These are phyloP conservation scores for Suillus subalutaceus DNA, from an alignment of 768 basidiomycete genomes.

Conservation along the genomic window DNA sequence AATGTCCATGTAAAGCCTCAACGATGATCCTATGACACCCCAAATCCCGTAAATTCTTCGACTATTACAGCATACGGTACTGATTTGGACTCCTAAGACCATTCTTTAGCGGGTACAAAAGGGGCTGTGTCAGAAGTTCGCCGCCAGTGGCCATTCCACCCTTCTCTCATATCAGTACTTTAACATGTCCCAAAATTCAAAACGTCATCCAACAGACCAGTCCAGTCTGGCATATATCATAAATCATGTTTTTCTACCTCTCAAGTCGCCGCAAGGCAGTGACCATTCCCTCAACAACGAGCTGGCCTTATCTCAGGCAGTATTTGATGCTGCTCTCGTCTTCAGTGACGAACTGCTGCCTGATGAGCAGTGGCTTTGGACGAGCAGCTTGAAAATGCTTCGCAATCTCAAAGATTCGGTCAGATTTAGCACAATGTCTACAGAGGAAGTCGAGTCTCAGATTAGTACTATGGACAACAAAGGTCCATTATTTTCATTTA, in stretches of 20 bases:
- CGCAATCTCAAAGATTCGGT: slow-evolving; percentile 20
- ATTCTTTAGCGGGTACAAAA: too few species aligned
- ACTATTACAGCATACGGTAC: background rate
- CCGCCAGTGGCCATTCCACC: too few species aligned
- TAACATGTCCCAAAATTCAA: background rate
- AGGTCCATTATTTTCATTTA: slow-evolving; percentile 9
- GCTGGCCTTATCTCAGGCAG: slow-evolving; percentile 24
- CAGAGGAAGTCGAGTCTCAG: slow-evolving; percentile 18
- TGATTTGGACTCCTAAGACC: background rate
- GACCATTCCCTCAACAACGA: slow-evolving; percentile 34
- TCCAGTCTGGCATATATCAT: slow-evolving; percentile 33
- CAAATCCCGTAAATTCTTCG: background rate
- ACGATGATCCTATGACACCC: background rate
- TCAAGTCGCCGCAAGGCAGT: slow-evolving; percentile 40
- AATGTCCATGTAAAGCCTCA: background rate
- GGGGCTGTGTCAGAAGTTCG: too few species aligned
- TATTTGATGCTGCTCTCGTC: slow-evolving; percentile 20
- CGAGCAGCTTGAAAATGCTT: slow-evolving; percentile 34
- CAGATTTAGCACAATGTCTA: slow-evolving; percentile 12
- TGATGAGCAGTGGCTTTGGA: slow-evolving; percentile 30
- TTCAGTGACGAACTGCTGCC: slow-evolving; percentile 20
- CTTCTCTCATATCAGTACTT: too few species aligned
- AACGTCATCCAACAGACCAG: background rate
- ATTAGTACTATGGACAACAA: slow-evolving; percentile 22
- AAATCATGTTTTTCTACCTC: slow-evolving; percentile 48